These are phyloP conservation scores for Lagerstroemia speciosa DNA, from an alignment of 345 rosid genomes.

Conservation along the genomic window DNA sequence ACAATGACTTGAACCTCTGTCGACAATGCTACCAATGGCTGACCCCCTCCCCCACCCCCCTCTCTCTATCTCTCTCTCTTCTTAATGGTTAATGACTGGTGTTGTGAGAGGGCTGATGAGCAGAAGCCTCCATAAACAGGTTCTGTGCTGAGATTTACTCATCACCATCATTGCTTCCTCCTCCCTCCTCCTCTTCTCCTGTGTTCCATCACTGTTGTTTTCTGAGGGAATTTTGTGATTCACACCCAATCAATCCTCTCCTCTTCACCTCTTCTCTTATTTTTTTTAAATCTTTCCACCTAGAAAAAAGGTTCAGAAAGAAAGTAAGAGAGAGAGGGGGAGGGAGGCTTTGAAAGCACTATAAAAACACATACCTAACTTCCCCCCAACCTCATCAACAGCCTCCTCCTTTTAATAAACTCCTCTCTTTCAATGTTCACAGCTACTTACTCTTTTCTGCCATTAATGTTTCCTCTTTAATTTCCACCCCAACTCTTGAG, in stretches of 20 bases:
- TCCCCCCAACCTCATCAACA: constrained; percentile 27
- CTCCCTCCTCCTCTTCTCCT: neutral
- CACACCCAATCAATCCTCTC: neutral
- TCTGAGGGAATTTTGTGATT: neutral
- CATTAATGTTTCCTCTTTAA: constrained; percentile 24
- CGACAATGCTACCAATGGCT: neutral
- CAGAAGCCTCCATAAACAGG: neutral
- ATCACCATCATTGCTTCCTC: neutral
- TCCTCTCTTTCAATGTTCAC: constrained; percentile 56
- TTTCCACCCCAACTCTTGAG: too few relatives aligned
- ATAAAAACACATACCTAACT: constrained; percentile 65
- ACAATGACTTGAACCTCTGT: neutral
- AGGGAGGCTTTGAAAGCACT: constrained; percentile 23
- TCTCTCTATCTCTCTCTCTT: constrained; percentile 1
- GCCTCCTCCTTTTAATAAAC: constrained; percentile 55
- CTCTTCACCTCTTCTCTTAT: neutral
- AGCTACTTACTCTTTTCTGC: constrained; percentile 44
- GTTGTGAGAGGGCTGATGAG: neutral
- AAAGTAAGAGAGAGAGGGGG: constrained; percentile 11
- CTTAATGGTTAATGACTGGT: neutral
- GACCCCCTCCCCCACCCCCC: too few relatives aligned
- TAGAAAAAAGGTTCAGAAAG: neutral
- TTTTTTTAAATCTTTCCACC: too few relatives aligned
- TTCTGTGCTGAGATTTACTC: neutral
- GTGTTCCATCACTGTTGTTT: neutral